Base-by-base conservation (phyloP, 805 yeast genomes). In the Teunomyces pallodes region DNA sequence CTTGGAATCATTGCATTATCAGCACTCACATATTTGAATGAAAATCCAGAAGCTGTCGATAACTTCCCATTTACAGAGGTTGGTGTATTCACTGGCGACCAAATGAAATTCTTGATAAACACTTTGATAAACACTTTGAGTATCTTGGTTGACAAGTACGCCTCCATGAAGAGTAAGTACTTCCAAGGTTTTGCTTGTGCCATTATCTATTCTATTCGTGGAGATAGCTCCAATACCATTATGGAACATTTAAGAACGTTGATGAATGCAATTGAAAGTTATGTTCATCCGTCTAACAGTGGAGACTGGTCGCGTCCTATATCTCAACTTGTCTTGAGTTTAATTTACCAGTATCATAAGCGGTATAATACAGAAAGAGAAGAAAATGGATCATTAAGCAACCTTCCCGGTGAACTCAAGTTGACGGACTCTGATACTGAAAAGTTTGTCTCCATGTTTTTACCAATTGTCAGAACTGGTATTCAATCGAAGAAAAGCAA, bases 211-310 rank as follows among this genome's bases (percentile, higher is more conserved):
- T 84, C 92, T 0, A 65, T 91, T 3, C 75, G 77, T 14, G 85
- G 88, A 0, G 65, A 75, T 3, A 55, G 61, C 32, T 70, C 75
- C 0, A 55, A 68, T 9, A 76, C 65, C 1, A 73, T 83, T 17
- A 61, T 85, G 54, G 79, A 74, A 13, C 70, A 76, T 43, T 58
- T 91, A 4, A 70, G 72, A 17, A 75, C 81, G 0, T 69, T 87
- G 26, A 56, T 86, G n/a, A 82, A 82, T 46, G 82, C 96, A 0
- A 71, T 90, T 5, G 85, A 81, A 52, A 87, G 96, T 14, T 88
- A 85, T 65, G 84, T 83, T 3, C 97, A 94, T 64, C 99, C 99
- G 5, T 90, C 98, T 0, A 91, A 91, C 62, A 65, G 75, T n/a
- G 98, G 97, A 0, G 76, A 77, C n/a, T 91, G 98, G 97, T 79